Conservation (phyloP, 495 filamentous ascomycete species). For the Neurospora sp. region DNA sequence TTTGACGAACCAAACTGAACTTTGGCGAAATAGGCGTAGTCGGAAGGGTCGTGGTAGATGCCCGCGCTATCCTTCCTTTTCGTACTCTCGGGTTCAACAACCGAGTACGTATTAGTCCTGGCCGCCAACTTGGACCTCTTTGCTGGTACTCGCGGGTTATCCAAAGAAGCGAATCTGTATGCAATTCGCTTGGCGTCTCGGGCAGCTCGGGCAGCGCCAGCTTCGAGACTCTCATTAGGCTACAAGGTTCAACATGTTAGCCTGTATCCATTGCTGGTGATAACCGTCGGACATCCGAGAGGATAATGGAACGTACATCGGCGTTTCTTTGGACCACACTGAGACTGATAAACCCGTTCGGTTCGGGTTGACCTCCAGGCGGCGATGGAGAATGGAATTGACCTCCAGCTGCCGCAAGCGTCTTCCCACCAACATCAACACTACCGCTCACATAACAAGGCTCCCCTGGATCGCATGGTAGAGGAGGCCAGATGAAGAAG, state of each 20-base stretch:
- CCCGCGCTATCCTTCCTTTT: conserved; percentile 44
- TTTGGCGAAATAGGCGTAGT: conserved; percentile 66
- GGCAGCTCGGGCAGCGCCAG: conserved; percentile 6
- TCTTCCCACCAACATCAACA: not conserved
- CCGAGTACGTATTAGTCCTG: conserved; percentile 41
- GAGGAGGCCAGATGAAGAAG: conserved; percentile 23
- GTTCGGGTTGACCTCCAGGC: not conserved
- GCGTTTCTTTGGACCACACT: conserved; percentile 8
- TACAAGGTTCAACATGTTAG: conserved; percentile 3
- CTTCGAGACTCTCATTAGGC: conserved; percentile 3
- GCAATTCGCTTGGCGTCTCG: conserved; percentile 9
- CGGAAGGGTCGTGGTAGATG: conserved; percentile 63
- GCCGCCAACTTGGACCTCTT: conserved; percentile 11
- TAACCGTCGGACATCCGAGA: not conserved
- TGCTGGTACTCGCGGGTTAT: not conserved
- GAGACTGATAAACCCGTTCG: conserved; percentile 3
- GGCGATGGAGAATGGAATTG: not conserved
- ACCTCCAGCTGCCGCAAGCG: not conserved
- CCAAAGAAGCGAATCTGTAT: conserved; percentile 11
- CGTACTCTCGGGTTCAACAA: conserved; percentile 46
- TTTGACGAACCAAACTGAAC: conserved; percentile 55
- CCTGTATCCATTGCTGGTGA: not conserved
- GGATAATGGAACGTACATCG: conserved; percentile 6
- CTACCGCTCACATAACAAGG: conserved; percentile 4
- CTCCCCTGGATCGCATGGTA: conserved; percentile 13